phyloP scores from a whole-genome alignment of 2,329 filamentous ascomycete species.

The Claviceps spartinae region DNA sequence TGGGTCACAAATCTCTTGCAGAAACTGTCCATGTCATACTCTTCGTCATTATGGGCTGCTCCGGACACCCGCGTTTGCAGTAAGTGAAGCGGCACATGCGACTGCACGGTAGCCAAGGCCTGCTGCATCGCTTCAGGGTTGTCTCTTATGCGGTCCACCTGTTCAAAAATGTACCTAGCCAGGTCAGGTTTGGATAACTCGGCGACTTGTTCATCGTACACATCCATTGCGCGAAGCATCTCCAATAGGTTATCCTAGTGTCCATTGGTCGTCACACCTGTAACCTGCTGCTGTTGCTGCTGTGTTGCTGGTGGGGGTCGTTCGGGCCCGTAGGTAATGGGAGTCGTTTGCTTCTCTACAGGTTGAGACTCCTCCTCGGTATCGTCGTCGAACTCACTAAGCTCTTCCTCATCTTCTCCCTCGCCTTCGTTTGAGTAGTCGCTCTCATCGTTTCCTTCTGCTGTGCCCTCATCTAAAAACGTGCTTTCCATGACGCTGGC shows the following conservation, averaged over 20 bases:
- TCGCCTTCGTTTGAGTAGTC: conserved; percentile 52
- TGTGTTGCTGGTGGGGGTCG: conserved; percentile 28
- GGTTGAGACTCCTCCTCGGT: conserved; percentile 36
- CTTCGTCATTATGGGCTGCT: background rate
- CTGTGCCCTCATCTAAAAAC: conserved; percentile 40
- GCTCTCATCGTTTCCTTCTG: conserved; percentile 40
- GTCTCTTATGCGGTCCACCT: background rate
- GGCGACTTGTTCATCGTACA: background rate
- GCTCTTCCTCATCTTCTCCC: conserved; percentile 43
- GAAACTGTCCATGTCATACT: background rate
- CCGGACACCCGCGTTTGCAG: background rate
- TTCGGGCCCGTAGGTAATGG: conserved; percentile 34
- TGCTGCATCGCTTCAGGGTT: background rate
- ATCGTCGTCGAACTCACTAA: conserved; percentile 51
- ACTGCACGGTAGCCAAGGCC: background rate
- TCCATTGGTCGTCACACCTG: conserved; percentile 25
- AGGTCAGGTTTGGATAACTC: conserved; percentile 1
- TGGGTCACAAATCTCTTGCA: background rate
- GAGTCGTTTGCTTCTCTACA: conserved; percentile 18
- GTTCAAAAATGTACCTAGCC: background rate
- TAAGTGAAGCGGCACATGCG: background rate
- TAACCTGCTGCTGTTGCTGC: conserved; percentile 4
- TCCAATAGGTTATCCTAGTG: conserved; percentile 19
- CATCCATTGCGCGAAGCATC: conserved; percentile 1
- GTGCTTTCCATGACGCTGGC: conserved; percentile 44